Evolutionary conservation across 768 basidiomycete genomes (phyloP).

Genomic region (Candolleomyces eurysporus): DNA sequence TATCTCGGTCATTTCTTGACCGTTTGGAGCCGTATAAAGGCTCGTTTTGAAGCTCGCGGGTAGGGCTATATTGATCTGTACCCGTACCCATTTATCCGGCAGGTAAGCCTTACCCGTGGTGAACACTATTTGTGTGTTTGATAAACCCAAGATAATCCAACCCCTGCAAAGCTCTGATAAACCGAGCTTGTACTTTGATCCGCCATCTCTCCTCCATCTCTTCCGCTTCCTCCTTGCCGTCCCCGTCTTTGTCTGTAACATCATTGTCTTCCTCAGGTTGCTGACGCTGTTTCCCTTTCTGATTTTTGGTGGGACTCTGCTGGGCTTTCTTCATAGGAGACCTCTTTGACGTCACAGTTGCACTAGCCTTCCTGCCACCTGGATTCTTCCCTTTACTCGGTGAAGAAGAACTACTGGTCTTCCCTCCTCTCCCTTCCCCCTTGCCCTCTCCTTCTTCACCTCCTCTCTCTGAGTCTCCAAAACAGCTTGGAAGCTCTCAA

Average conservation of each 20-base stretch:
- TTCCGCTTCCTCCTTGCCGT: conserved; percentile 28
- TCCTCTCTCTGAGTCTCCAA: conserved; percentile 55
- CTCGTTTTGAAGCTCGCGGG: too few relatives aligned
- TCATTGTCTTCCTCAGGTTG: conserved; percentile 18
- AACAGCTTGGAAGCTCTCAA: conserved; percentile 67
- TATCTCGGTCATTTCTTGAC: too few relatives aligned
- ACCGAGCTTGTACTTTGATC: conserved; percentile 72
- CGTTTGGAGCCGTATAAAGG: too few relatives aligned
- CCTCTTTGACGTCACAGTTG: background rate
- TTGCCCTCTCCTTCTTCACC: background rate
- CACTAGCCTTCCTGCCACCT: background rate
- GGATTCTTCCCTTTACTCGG: background rate
- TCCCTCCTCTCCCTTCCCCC: conserved; percentile 8
- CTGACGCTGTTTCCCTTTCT: conserved; percentile 26
- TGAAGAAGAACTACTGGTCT: background rate
- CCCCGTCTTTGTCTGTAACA: conserved; percentile 24
- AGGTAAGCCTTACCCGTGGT: too few relatives aligned
- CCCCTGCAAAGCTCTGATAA: conserved; percentile 77
- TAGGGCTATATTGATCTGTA: too few relatives aligned
- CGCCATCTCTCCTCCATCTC: conserved; percentile 51
- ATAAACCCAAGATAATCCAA: conserved; percentile 79
- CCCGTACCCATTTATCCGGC: too few relatives aligned
- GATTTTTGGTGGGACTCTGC: conserved; percentile 11
- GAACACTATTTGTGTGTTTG: conserved; percentile 79
- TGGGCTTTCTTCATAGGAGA: conserved; percentile 10